Conservation (phyloP, 495 filamentous ascomycete genomes). For the Bacidia gigantensis region DNA sequence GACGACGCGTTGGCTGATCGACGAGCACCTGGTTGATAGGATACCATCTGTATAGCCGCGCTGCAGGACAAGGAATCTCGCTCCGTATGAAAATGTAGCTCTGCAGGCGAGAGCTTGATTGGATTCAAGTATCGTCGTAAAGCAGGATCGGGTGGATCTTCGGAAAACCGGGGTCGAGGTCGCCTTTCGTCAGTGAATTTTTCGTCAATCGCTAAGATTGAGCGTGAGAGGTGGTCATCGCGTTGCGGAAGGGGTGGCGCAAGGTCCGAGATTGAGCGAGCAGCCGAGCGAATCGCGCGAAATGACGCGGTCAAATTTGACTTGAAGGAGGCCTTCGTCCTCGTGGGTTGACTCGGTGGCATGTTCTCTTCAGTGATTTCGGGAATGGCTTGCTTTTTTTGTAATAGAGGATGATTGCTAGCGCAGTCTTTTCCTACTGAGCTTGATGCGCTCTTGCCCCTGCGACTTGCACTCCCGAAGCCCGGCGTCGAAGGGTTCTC, state of each 20-base stretch:
- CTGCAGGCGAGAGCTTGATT: conserved; percentile 49
- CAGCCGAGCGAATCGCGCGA: conserved; percentile 71
- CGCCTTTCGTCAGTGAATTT: conserved; percentile 81
- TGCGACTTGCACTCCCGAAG: conserved; percentile 28
- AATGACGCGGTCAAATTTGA: conserved; percentile 92
- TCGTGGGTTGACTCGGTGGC: conserved; percentile 13
- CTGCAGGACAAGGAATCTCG: conserved; percentile 38
- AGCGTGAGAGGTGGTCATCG: conserved; percentile 81
- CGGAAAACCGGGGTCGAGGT: conserved; percentile 55
- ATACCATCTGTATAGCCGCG: conserved; percentile 79
- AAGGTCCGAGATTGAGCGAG: conserved; percentile 68
- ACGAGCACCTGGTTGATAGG: conserved; percentile 41
- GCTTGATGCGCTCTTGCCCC: conserved; percentile 32
- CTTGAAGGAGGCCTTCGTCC: conserved; percentile 52
- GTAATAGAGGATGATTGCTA: conserved; percentile 40
- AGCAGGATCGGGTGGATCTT: conserved; percentile 69
- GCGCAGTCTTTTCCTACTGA: conserved; percentile 35
- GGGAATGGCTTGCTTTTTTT: conserved; percentile 23
- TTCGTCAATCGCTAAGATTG: conserved; percentile 62
- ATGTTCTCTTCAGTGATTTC: conserved; percentile 1
- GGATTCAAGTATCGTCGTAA: conserved; percentile 88
- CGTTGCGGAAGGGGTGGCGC: conserved; percentile 50
- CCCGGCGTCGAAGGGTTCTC: conserved; percentile 27
- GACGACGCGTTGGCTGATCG: conserved; percentile 16
- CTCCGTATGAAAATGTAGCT: conserved; percentile 46